Percentiles rank a stretch among this genome's conserved stretches.
Evolutionary conservation across 257 asterid species (phyloP).

Genomic region (Nicotiana sylvestris): DNA sequence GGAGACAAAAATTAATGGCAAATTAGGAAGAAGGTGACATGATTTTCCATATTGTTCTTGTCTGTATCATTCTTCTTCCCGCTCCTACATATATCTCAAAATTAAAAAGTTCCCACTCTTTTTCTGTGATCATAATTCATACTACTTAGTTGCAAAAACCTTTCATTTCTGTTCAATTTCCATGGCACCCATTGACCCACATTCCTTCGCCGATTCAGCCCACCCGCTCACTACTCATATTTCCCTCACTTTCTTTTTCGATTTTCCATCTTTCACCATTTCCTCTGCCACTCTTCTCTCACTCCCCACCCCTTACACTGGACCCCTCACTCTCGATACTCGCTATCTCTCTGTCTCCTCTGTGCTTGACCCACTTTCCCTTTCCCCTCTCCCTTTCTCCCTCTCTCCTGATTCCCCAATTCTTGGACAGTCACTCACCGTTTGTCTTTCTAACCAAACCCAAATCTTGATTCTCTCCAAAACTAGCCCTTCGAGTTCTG

Average conservation of each 20-base stretch:
- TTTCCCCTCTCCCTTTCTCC: constrained; percentile 52
- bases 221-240: constrained; percentile 81
- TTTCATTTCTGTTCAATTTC: background rate
- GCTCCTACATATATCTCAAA: too few species aligned
- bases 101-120: too few species aligned
- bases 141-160: background rate
- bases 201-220: constrained; percentile 76
- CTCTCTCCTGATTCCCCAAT: constrained; percentile 41
- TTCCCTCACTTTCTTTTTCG: constrained; percentile 71
- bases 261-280: constrained; percentile 73
- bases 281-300: constrained; percentile 61
- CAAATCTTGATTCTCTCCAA: constrained; percentile 9
- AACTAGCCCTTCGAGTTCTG: constrained; percentile 2
- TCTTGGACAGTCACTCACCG: constrained; percentile 15
- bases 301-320: constrained; percentile 61
- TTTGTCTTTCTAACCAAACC: background rate
- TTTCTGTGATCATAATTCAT: too few species aligned
- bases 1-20: background rate
- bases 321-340: constrained; percentile 65
- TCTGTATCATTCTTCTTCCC: background rate
- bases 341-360: constrained; percentile 62
- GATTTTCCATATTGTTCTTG: background rate
- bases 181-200: constrained; percentile 89
- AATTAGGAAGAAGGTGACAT: background rate
- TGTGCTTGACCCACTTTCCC: constrained; percentile 22